Conservation (phyloP, 1,139 yeast genomes). For the Saccharomycopsis crataegensis region DNA sequence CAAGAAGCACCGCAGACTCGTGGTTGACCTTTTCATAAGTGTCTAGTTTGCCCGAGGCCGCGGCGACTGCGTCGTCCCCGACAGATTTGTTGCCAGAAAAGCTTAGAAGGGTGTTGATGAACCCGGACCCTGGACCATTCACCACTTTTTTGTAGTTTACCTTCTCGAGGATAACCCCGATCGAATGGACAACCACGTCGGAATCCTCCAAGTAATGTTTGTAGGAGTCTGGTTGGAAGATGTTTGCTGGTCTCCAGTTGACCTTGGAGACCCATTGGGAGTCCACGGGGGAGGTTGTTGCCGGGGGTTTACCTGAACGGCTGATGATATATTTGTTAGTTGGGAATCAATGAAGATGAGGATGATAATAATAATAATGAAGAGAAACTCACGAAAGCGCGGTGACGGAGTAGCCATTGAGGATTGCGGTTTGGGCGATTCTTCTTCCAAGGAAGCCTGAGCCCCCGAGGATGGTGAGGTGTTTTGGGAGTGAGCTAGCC, state of each 20-base stretch:
- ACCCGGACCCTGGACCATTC: slow-evolving; percentile 24
- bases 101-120: not conserved
- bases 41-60: not conserved
- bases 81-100: slow-evolving; percentile 22
- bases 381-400: slow-evolving; percentile 42
- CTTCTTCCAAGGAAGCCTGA: slow-evolving; percentile 71
- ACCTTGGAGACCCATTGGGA: slow-evolving; percentile 50
- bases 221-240: slow-evolving; percentile 59
- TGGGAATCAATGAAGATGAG: not conserved
- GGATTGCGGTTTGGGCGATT: slow-evolving; percentile 63
- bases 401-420: slow-evolving; percentile 55
- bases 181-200: slow-evolving; percentile 71
- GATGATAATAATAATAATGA: no score
- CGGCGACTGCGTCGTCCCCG: slow-evolving; percentile 27
- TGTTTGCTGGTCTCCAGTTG: slow-evolving; percentile 61
- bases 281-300: slow-evolving; percentile 24
- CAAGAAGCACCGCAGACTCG: slow-evolving; percentile 23
- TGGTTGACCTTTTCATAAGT: slow-evolving; percentile 19
- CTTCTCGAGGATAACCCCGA: slow-evolving; percentile 69
- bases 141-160: slow-evolving; percentile 53
- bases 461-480: slow-evolving; percentile 64
- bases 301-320: not conserved
- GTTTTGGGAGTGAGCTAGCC: not conserved
- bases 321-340: not conserved
- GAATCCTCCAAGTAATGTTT: slow-evolving; percentile 38